Evolutionary conservation across 2,329 filamentous ascomycete genomes (phyloP).

Genomic region (Fusarium pseudocircinatum): DNA sequence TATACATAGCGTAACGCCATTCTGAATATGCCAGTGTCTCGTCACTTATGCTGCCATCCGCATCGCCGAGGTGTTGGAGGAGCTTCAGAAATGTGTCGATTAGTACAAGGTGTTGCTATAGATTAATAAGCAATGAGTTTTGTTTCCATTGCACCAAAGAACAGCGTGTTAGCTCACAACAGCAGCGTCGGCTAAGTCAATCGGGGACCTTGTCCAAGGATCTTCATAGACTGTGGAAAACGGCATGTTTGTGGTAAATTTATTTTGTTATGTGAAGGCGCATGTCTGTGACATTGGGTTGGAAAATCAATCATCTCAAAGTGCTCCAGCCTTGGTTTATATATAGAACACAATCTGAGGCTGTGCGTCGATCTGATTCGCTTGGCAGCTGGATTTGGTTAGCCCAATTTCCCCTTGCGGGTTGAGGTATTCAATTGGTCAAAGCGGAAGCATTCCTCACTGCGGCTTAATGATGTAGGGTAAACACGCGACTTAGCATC

Average conservation of each 20-base stretch:
- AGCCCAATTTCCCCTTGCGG: neutral
- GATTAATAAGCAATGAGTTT: neutral
- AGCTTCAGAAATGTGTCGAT: neutral
- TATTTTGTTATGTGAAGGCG: neutral
- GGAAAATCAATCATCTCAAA: too few relatives aligned
- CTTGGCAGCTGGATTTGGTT: neutral
- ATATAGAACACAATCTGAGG: neutral
- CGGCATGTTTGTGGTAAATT: neutral
- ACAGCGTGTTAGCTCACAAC: neutral
- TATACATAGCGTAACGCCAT: slow-evolving; percentile 6
- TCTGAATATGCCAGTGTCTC: slow-evolving; percentile 5
- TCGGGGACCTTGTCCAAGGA: neutral
- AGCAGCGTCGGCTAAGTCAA: neutral
- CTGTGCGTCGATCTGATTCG: neutral
- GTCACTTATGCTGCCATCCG: neutral
- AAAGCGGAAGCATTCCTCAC: neutral
- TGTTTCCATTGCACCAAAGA: neutral
- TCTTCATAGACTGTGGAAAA: neutral
- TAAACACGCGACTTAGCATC: neutral
- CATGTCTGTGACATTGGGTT: too few relatives aligned
- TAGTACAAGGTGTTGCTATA: slow-evolving; percentile 1
- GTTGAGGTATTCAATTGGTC: neutral
- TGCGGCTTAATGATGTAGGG: neutral
- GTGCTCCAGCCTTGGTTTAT: neutral
- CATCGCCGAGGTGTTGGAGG: neutral